A percentile compares a stretch with the other conserved stretches of the same genome.
These are phyloP conservation scores for Ligustrum vulgare DNA, from an alignment of 257 asterid genomes.

Conservation along the genomic window DNA sequence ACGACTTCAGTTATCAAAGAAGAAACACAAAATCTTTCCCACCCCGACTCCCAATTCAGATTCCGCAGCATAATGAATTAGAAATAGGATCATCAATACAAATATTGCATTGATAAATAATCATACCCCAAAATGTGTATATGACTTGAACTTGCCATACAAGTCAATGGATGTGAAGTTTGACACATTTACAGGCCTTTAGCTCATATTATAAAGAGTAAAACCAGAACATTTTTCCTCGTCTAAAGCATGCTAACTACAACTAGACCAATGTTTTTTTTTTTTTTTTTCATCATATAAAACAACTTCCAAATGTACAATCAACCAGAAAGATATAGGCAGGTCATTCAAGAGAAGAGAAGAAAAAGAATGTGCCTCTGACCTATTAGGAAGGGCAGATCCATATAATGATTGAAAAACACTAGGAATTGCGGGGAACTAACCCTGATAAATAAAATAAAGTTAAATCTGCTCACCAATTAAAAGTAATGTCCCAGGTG, in stretches of 20 bases:
- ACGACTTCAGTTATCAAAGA: neutral
- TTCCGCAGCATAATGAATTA: neutral
- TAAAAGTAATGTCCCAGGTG: neutral
- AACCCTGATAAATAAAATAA: neutral
- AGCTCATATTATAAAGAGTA: neutral
- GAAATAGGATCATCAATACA: neutral
- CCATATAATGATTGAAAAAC: neutral
- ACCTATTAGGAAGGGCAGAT: neutral
- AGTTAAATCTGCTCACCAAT: neutral
- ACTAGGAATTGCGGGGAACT: neutral
- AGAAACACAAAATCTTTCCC: neutral
- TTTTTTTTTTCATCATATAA: neutral
- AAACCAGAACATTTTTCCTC: neutral
- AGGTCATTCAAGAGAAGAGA: neutral
- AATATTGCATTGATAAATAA: neutral
- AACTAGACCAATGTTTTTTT: neutral
- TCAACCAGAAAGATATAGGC: slow-evolving; percentile 1
- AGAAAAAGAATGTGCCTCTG: slow-evolving; percentile 3
- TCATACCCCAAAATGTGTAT: neutral
- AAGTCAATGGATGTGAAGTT: neutral
- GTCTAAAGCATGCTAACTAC: neutral
- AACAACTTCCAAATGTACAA: slow-evolving; percentile 5
- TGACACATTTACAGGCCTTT: neutral
- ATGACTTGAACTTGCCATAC: neutral
- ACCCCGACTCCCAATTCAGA: neutral